A percentile compares a stretch with the other conserved stretches of the same genome.
These are phyloP conservation scores for Phytophthora agathidicida DNA, from an alignment of 352 stramenopile species.

Conservation along the genomic window DNA sequence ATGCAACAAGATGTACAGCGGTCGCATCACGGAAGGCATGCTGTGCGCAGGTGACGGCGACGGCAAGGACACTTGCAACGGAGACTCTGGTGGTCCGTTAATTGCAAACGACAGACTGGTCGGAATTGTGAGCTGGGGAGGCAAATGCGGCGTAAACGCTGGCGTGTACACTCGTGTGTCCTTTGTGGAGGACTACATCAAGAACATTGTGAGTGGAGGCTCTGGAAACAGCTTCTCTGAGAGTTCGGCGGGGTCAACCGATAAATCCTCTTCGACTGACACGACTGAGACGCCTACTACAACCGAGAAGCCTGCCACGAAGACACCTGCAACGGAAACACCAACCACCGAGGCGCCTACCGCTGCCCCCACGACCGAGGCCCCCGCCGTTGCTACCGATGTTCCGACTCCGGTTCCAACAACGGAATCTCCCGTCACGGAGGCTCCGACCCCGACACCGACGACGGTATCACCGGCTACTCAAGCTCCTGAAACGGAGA, in stretches of 20 bases:
- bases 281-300: slow-evolving; percentile 4
- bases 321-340: slow-evolving; percentile 9
- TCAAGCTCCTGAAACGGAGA: slow-evolving; percentile 2
- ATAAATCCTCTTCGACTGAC: slow-evolving; percentile 12
- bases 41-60: slow-evolving; percentile 56
- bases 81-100: slow-evolving; percentile 69
- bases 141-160: slow-evolving; percentile 51
- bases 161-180: slow-evolving; percentile 67
- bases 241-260: slow-evolving; percentile 9
- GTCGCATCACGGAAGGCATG: slow-evolving; percentile 68
- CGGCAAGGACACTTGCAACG: slow-evolving; percentile 67
- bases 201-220: slow-evolving; percentile 45
- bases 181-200: slow-evolving; percentile 61
- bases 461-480: slow-evolving; percentile 8
- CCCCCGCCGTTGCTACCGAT: too few species aligned
- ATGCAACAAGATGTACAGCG: slow-evolving; percentile 63
- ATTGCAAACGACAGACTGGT: slow-evolving; percentile 58
- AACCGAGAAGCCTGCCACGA: slow-evolving; percentile 8
- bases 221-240: slow-evolving; percentile 24
- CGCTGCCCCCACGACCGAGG: slow-evolving; percentile 3
- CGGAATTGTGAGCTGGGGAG: slow-evolving; percentile 74
- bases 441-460: slow-evolving; percentile 8
- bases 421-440: neutral
- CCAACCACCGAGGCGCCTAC: slow-evolving; percentile 8
- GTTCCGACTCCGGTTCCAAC: too few species aligned